A percentile compares a stretch with the other conserved stretches of the same genome.
Evolutionary conservation across 164 flowering plant species (phyloP).

Genomic region (Liriodendron chinense): DNA sequence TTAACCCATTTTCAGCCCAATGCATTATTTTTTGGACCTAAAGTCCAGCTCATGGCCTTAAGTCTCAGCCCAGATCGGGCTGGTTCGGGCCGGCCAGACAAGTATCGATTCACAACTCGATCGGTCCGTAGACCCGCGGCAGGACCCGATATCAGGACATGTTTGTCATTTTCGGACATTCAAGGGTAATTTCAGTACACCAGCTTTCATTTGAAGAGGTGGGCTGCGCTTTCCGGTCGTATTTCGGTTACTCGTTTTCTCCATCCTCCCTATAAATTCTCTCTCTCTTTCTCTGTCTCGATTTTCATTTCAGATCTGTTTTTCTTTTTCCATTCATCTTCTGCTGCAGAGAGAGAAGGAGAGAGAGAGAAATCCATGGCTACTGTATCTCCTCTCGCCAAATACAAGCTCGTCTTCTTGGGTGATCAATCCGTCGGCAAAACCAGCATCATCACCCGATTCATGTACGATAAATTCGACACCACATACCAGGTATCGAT

Average conservation of each 20-base stretch:
- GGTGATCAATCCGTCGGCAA: conserved; percentile 88
- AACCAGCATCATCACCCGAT: conserved; percentile 83
- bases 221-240: neutral
- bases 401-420: conserved; percentile 73
- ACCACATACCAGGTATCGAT: conserved; percentile 64
- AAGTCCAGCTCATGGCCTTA: too few relatives aligned
- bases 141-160: neutral
- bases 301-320: neutral
- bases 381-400: conserved; percentile 70
- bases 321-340: neutral
- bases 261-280: neutral
- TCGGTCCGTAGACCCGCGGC: too few relatives aligned
- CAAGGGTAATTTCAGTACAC: neutral
- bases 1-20: too few relatives aligned
- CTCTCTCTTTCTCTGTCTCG: neutral
- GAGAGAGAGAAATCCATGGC: conserved; percentile 38
- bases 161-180: neutral
- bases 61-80: too few relatives aligned
- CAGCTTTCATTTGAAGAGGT: neutral
- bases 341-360: neutral
- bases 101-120: too few relatives aligned
- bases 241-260: neutral
- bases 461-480: conserved; percentile 88
- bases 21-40: too few relatives aligned
- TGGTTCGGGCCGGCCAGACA: too few relatives aligned